Evolutionary conservation across 2,329 filamentous ascomycete genomes (phyloP).

Genomic region (Apiospora sp.): DNA sequence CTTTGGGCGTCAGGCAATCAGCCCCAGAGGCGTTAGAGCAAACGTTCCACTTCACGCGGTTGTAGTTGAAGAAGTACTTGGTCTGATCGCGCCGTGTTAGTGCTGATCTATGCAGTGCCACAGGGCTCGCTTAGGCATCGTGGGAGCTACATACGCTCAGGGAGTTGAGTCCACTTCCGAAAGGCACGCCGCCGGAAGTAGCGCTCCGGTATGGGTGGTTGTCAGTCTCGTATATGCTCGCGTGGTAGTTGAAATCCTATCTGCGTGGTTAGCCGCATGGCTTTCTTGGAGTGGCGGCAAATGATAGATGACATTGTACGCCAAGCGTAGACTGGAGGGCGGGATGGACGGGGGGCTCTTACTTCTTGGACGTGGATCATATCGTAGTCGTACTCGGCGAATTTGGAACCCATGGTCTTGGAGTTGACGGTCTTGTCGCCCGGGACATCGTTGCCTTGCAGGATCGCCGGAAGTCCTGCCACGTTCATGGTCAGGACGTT

Average conservation of each 20-base stretch:
- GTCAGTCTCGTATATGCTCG: slow-evolving; percentile 67
- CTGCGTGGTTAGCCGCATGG: background rate
- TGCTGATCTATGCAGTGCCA: background rate
- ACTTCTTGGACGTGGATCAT: slow-evolving; percentile 72
- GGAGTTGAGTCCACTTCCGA: slow-evolving; percentile 72
- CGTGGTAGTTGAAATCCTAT: slow-evolving; percentile 73
- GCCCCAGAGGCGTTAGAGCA: slow-evolving; percentile 63
- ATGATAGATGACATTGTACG: background rate
- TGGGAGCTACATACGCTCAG: slow-evolving; percentile 40
- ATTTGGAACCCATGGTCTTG: slow-evolving; percentile 61
- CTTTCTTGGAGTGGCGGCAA: background rate
- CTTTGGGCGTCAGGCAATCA: slow-evolving; percentile 75
- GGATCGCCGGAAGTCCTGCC: slow-evolving; percentile 44
- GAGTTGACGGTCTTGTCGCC: slow-evolving; percentile 69
- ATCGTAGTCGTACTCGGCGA: slow-evolving; percentile 65
- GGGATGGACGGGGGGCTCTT: slow-evolving; percentile 25
- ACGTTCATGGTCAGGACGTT: slow-evolving; percentile 43
- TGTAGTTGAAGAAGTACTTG: slow-evolving; percentile 62
- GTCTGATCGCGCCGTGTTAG: slow-evolving; percentile 48
- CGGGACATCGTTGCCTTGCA: slow-evolving; percentile 67
- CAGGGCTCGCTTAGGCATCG: background rate
- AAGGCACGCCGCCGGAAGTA: slow-evolving; percentile 69
- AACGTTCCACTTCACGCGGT: slow-evolving; percentile 64
- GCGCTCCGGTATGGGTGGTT: slow-evolving; percentile 67
- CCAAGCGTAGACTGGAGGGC: slow-evolving; percentile 6